Evolutionary conservation across 2,329 filamentous ascomycete genomes (phyloP), one percentile per base, ranked within the genome.

Genomic region (Gaeumannomyces sp.): DNA sequence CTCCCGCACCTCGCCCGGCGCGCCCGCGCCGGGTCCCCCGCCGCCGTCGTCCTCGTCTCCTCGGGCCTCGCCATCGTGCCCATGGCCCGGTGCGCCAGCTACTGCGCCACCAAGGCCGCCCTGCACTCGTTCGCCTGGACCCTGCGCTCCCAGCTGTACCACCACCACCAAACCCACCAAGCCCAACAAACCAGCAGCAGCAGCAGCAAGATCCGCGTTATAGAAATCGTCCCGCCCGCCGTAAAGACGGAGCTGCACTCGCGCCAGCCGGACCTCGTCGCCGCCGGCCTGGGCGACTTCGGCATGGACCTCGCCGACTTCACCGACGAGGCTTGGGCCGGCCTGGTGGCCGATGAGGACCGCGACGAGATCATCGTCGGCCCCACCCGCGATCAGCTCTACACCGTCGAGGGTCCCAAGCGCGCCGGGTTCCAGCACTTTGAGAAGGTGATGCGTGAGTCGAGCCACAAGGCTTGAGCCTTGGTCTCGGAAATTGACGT

Each of bases 31-130:
- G 64, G 62, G 22, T 61, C 64, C 7, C 61, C 64, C 13, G 67
- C 68, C 5, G 68, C 69, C 57, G 62, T 72, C 0, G 65, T 68
- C 53, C 71, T 71, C 53, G 66, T 72, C 58, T 66, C 69, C 13
- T 71, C 71, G 19, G 66, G 67, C 29, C 75, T 85, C 3, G 76
- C 77, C 11, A 72, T 84, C 13, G 74, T 85, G 14, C 83, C 82
- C 0, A 73, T 79, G 1, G 71, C 75, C n/a, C 72, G 74, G 0
- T 77, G 80, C 68, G 76, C 79, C 1, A 82, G 80, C 50, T 86
- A 85, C 74, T 83, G 78, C 63, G 81, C 81, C 2, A 79, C 79
- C 14, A 86, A 85, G 69, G 79, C 82, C 0, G 83, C 83, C 3
- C 71, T 85, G 53, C 81, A 83, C 68, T 74, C 57, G 22, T 64